A percentile compares a stretch with the other conserved stretches of the same genome.
Conservation (phyloP, 768 basidiomycete species). For the Tulasnella sp. region DNA sequence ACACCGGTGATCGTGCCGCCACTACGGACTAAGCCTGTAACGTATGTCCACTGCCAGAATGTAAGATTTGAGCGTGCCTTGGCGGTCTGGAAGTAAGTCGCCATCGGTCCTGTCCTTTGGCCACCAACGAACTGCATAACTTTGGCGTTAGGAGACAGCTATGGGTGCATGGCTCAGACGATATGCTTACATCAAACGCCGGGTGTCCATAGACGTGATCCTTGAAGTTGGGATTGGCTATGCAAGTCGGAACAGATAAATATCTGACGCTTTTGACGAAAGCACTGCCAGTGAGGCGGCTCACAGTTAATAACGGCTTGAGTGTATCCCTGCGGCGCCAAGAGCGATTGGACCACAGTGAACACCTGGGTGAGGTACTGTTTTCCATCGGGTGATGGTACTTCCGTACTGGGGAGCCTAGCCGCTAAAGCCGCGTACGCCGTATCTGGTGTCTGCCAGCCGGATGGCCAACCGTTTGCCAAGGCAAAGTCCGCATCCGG, state of each 20-base stretch:
- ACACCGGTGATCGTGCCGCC: constrained; percentile 48
- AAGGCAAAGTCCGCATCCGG: constrained; percentile 42
- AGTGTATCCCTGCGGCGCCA: constrained; percentile 39
- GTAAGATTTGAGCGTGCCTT: constrained; percentile 41
- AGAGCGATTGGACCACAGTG: constrained; percentile 35
- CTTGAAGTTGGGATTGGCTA: constrained; percentile 39
- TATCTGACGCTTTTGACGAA: too few species aligned
- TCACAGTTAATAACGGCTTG: constrained; percentile 39
- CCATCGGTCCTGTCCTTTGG: constrained; percentile 43
- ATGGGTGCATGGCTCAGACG: background rate
- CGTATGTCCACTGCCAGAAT: constrained; percentile 40
- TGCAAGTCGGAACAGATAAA: too few species aligned
- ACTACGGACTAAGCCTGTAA: constrained; percentile 45
- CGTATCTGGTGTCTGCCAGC: constrained; percentile 43
- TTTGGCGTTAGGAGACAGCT: background rate
- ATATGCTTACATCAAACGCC: constrained; percentile 25
- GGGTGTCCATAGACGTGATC: constrained; percentile 52
- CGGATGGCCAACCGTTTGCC: constrained; percentile 41
- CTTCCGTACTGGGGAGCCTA: constrained; percentile 47
- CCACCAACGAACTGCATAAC: constrained; percentile 22
- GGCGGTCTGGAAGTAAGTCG: constrained; percentile 52
- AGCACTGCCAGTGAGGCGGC: too few species aligned
- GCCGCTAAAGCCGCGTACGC: constrained; percentile 41
- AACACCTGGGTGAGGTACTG: constrained; percentile 45
- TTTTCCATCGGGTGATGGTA: constrained; percentile 49